Evolutionary conservation across 2,329 filamentous ascomycete genomes (phyloP).

Genomic region (Cladosporium velox): DNA sequence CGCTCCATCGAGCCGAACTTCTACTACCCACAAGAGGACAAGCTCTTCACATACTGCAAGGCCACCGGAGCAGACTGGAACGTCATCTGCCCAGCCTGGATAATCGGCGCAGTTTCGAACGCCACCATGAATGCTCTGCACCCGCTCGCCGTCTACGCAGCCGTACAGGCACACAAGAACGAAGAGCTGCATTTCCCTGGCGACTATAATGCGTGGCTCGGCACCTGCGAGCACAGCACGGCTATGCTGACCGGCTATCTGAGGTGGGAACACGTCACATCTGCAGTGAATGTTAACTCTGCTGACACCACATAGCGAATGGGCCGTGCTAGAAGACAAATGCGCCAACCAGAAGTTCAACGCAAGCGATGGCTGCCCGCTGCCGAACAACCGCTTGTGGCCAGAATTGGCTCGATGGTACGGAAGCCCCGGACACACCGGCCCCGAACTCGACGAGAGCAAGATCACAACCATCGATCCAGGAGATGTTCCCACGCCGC

Average conservation of each 20-base stretch:
- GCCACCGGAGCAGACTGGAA: constrained; percentile 46
- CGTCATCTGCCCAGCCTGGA: constrained; percentile 51
- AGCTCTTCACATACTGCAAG: constrained; percentile 47
- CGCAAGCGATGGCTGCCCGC: constrained; percentile 46
- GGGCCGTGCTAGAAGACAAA: constrained; percentile 48
- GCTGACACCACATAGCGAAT: constrained; percentile 43
- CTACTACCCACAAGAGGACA: constrained; percentile 55
- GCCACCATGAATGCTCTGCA: constrained; percentile 54
- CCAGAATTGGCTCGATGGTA: constrained; percentile 50
- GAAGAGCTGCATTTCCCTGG: constrained; percentile 48
- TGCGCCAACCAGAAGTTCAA: constrained; percentile 53
- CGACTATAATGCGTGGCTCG: constrained; percentile 49
- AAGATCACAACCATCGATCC: constrained; percentile 31
- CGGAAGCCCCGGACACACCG: constrained; percentile 38
- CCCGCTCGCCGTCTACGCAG: constrained; percentile 53
- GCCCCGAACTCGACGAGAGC: constrained; percentile 32
- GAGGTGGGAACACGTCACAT: background rate
- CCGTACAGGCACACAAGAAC: constrained; percentile 47
- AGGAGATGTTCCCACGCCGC: constrained; percentile 28
- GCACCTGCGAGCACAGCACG: constrained; percentile 44
- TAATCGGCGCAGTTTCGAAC: constrained; percentile 53
- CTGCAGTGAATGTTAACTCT: background rate
- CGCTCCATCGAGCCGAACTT: constrained; percentile 53
- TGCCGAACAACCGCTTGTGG: constrained; percentile 54
- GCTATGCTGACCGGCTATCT: constrained; percentile 54